These are phyloP conservation scores for Beta corolliflora DNA, from an alignment of 179 eudicot species.

Conservation along the genomic window DNA sequence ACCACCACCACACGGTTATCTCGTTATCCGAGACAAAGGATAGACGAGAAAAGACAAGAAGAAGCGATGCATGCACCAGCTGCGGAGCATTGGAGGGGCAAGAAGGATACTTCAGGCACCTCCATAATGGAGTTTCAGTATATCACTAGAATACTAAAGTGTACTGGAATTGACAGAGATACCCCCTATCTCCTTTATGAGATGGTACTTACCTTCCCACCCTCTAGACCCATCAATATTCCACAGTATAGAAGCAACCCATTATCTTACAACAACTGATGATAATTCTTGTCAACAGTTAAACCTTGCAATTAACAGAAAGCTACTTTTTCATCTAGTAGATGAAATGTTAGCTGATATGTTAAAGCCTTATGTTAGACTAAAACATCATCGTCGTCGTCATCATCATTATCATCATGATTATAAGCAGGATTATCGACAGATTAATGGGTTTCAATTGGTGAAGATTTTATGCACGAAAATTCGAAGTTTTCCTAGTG, in stretches of 20 bases:
- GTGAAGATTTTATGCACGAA: constrained; percentile 39
- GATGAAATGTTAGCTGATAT: constrained; percentile 59
- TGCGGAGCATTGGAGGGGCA: constrained; percentile 18
- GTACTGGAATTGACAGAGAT: constrained; percentile 49
- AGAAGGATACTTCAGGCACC: not conserved
- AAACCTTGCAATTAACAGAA: constrained; percentile 47
- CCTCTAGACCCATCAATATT: constrained; percentile 68
- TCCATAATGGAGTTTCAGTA: constrained; percentile 44
- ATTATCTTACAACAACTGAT: constrained; percentile 7
- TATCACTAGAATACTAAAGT: constrained; percentile 55
- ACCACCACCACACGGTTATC: constrained; percentile 42
- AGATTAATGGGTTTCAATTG: constrained; percentile 43
- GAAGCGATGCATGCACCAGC: constrained; percentile 33
- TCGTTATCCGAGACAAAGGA: constrained; percentile 44
- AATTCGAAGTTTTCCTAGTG: constrained; percentile 43
- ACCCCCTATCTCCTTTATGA: constrained; percentile 46
- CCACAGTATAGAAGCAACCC: constrained; percentile 46
- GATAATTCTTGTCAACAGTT: constrained; percentile 3
- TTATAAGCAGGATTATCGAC: not conserved
- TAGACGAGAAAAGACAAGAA: constrained; percentile 28
- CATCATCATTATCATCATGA: constrained; percentile 3
- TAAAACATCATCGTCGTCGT: constrained; percentile 8
- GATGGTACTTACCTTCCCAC: constrained; percentile 58
- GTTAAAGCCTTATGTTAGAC: constrained; percentile 31
- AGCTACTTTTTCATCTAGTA: constrained; percentile 59